Conservation (phyloP, 1,284 basidiomycete species). For the Hortiboletus rubellus region DNA sequence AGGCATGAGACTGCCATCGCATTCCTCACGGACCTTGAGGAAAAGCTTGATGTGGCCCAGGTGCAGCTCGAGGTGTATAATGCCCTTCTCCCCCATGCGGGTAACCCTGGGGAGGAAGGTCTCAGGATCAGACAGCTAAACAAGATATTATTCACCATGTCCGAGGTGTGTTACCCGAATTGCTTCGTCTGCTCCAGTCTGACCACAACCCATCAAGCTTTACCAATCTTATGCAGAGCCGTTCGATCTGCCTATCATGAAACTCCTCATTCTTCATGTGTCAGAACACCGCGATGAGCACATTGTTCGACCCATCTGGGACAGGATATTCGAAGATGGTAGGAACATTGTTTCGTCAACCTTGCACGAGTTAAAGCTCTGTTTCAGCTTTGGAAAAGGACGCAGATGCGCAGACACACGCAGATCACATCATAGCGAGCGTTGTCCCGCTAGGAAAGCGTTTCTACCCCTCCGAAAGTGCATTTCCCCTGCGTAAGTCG, state of each 20-base stretch:
- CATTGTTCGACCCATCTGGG: constrained; percentile 86
- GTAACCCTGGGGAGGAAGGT: constrained; percentile 56
- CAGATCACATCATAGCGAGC: constrained; percentile 62
- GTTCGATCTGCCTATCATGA: constrained; percentile 80
- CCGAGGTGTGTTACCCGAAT: constrained; percentile 52
- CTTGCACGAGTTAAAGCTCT: constrained; percentile 3
- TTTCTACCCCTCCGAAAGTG: constrained; percentile 89
- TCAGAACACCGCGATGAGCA: constrained; percentile 89
- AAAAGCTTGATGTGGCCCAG: constrained; percentile 95
- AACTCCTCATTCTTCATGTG: constrained; percentile 90
- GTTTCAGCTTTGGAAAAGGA: constrained; percentile 50
- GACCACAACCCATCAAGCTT: constrained; percentile 51
- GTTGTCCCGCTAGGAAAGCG: constrained; percentile 75
- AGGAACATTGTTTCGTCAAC: constrained; percentile 26
- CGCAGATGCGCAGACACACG: constrained; percentile 49
- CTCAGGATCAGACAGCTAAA: constrained; percentile 58
- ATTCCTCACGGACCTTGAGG: constrained; percentile 91
- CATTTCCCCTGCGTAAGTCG: constrained; percentile 79
- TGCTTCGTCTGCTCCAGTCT: constrained; percentile 6
- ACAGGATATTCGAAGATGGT: constrained; percentile 81
- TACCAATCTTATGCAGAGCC: constrained; percentile 90
- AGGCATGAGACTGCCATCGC: constrained; percentile 84
- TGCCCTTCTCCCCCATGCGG: constrained; percentile 58
- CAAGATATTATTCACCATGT: constrained; percentile 62
- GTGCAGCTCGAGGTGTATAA: constrained; percentile 91